Percentiles rank a stretch among this genome's conserved stretches.
Conservation (phyloP, 306 rosid species). For the Citrullus mucosospermus region DNA sequence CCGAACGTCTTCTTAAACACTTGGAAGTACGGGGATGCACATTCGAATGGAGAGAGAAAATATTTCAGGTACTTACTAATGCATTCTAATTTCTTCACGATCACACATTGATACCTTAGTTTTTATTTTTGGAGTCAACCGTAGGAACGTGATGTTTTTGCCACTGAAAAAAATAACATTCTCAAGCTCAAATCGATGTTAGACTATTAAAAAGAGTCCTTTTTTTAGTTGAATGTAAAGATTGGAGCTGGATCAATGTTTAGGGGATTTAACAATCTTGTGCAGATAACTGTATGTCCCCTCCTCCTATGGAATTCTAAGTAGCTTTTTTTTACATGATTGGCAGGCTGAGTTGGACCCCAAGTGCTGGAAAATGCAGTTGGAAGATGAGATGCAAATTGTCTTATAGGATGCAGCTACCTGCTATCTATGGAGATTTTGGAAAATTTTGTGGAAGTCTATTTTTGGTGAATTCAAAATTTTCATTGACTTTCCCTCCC, state of each 20-base stretch:
- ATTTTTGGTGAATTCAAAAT: background rate
- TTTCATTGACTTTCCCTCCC: background rate
- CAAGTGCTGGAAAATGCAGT: conserved; percentile 67
- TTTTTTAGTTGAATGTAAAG: background rate
- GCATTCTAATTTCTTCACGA: background rate
- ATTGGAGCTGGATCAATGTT: background rate
- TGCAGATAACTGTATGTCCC: background rate
- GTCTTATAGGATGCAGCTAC: background rate
- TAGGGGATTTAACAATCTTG: background rate
- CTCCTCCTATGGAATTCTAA: background rate
- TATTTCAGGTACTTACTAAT: conserved; percentile 45
- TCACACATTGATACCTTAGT: background rate
- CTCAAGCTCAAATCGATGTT: background rate
- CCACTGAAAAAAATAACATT: background rate
- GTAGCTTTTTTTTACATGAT: conserved; percentile 16
- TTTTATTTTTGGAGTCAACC: background rate
- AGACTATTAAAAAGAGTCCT: background rate
- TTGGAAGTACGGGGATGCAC: conserved; percentile 75
- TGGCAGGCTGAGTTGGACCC: conserved; percentile 92
- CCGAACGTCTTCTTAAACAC: conserved; percentile 48
- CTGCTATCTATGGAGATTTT: background rate
- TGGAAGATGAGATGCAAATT: conserved; percentile 47
- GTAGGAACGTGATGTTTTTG: background rate
- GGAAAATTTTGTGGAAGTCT: background rate
- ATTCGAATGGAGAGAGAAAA: conserved; percentile 84